Base-by-base conservation (phyloP, 2,329 filamentous ascomycete species). In the Colletotrichum paranaense region DNA sequence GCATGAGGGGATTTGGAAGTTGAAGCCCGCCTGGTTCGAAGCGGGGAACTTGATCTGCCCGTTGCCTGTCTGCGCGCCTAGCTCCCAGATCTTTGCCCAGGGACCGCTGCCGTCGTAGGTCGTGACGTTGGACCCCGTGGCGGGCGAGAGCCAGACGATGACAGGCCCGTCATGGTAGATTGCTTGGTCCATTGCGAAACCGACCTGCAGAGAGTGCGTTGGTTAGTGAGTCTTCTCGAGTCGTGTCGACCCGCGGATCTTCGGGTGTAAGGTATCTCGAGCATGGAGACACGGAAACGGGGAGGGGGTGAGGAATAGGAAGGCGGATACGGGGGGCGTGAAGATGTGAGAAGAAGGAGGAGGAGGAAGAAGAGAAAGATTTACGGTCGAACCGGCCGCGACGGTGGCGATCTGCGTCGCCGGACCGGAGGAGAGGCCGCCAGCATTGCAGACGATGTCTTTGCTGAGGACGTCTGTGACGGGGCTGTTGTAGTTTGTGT, bases 401-500 rank as follows among this genome's bases (percentile, higher is more conserved):
- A 74, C 72, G n/a, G 68, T 68, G 59, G 72, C 72, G 11, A 65
- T 53, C 38, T 67, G 32, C 19, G 72, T 72, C 6, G 52, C 46
- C 11, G 68, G 9, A 22, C 68, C 72, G 6, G 71, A 71, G 14
- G 72, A 62, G 9, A 74, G 68, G 11, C 83, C 80, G 46, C 82
- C 82, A 28, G 80, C 82, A 74, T 88, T 88, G 77, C 87, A 89
- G 57, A 84, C 81, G 19, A 88, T 81, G 74, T 84, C 83, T 49
- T 77, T 81, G 19, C 83, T 81, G 16, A 78, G 77, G 22, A 88
- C 85, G 74, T 85, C 82, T 16, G 82, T 84, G 12, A 90, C 83
- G 5, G 88, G 88, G 24, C 79, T 86, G 81, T 90, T 92, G 78
- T 72, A 49, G 58, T 74, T 74, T 19, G 63, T 67, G 63, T 74